These are phyloP conservation scores for Tylopilus subfusipes DNA, from an alignment of 768 basidiomycete species.

Conservation along the genomic window DNA sequence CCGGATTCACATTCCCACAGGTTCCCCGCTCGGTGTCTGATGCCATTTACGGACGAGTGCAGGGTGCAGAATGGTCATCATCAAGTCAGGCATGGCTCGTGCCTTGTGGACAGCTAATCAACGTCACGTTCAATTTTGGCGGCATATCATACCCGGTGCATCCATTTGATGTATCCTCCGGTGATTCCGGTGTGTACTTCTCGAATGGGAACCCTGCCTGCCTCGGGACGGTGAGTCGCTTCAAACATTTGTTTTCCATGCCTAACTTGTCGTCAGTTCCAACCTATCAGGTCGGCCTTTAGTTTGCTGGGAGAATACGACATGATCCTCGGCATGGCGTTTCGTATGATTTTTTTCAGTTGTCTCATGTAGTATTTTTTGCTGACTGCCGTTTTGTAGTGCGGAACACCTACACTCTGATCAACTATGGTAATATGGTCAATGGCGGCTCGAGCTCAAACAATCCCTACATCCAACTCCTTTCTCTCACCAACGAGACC, in stretches of 20 bases:
- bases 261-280: conserved; percentile 50
- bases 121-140: conserved; percentile 68
- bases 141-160: conserved; percentile 68
- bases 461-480: conserved; percentile 68
- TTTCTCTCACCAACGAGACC: conserved; percentile 51
- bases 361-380: not conserved
- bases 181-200: conserved; percentile 46
- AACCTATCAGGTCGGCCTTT: conserved; percentile 79
- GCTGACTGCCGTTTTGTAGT: conserved; percentile 41
- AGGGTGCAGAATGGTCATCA: conserved; percentile 63
- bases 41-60: conserved; percentile 76
- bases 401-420: conserved; percentile 68
- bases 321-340: conserved; percentile 80
- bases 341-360: conserved; percentile 45
- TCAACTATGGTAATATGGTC: conserved; percentile 72
- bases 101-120: conserved; percentile 71
- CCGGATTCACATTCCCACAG: conserved; percentile 69
- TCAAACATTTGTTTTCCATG: not conserved
- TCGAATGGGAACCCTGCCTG: conserved; percentile 54
- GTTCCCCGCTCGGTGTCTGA: conserved; percentile 73
- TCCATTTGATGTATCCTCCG: conserved; percentile 65
- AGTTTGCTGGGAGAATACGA: conserved; percentile 75
- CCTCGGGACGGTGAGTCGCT: conserved; percentile 58
- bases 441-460: conserved; percentile 43
- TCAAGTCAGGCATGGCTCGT: conserved; percentile 61